Evolutionary conservation across 129 eudicot genomes (phyloP).

Genomic region (Gnaphalium uliginosum): DNA sequence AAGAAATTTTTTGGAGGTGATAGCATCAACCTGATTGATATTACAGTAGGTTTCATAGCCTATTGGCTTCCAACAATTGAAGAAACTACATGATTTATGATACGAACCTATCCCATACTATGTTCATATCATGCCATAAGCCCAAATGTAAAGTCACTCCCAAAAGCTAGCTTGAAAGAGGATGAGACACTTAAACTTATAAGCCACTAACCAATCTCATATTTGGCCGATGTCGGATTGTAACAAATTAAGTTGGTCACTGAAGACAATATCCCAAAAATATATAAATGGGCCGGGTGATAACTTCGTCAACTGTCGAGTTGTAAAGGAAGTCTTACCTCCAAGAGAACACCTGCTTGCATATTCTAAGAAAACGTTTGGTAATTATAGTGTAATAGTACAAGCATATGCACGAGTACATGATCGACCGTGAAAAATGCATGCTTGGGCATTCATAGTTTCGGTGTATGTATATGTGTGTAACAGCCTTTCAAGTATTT

Average conservation of each 20-base stretch:
- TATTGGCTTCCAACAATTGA: constrained; percentile 34
- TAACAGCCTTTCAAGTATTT: too few species aligned
- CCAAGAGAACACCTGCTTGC: constrained; percentile 20
- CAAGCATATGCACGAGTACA: background rate
- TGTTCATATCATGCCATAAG: too few species aligned
- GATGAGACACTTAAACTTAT: too few species aligned
- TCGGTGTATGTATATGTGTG: too few species aligned
- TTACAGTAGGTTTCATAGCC: constrained; percentile 25
- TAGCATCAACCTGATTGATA: constrained; percentile 30
- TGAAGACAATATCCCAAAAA: constrained; percentile 18
- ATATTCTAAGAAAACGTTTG: background rate
- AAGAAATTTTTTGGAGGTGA: constrained; percentile 42
- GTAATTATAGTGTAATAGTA: constrained; percentile 4
- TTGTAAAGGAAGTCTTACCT: constrained; percentile 31
- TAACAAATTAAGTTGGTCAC: constrained; percentile 21
- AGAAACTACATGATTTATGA: constrained; percentile 16
- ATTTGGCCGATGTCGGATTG: too few species aligned
- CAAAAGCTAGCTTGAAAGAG: too few species aligned
- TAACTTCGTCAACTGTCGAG: constrained; percentile 5
- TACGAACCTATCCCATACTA: too few species aligned
- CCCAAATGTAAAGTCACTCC: too few species aligned
- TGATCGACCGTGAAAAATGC: too few species aligned
- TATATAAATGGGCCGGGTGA: constrained; percentile 30
- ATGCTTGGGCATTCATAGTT: too few species aligned
- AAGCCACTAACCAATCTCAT: too few species aligned